These are phyloP conservation scores for Plasmopara halstedii DNA, from an alignment of 352 stramenopile genomes.

Conservation along the genomic window DNA sequence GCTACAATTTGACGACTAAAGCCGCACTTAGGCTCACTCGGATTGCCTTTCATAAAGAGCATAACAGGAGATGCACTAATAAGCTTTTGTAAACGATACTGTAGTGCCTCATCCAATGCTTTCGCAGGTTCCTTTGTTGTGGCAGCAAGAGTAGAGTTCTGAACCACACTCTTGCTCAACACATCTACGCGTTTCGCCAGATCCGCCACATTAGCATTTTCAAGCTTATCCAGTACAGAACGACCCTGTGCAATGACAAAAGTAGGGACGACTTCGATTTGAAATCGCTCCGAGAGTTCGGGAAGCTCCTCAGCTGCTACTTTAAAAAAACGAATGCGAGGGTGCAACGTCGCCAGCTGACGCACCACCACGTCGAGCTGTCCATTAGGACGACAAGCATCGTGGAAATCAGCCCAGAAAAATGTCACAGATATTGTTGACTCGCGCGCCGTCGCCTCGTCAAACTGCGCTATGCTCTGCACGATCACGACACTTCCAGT, in stretches of 20 bases:
- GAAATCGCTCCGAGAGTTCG: conserved; percentile 81
- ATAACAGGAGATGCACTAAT: conserved; percentile 88
- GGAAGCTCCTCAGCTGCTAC: conserved; percentile 77
- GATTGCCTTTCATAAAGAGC: conserved; percentile 99
- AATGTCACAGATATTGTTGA: conserved; percentile 72
- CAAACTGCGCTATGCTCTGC: conserved; percentile 66
- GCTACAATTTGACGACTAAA: conserved; percentile 93
- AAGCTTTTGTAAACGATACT: conserved; percentile 77
- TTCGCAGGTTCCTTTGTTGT: conserved; percentile 14
- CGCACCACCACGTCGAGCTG: conserved; percentile 81
- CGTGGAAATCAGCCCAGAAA: conserved; percentile 84
- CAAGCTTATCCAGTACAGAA: conserved; percentile 73
- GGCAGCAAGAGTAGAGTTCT: conserved; percentile 10
- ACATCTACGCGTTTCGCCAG: conserved; percentile 80
- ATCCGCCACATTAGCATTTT: conserved; percentile 76
- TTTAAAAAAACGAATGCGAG: conserved; percentile 81
- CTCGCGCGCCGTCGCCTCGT: conserved; percentile 66
- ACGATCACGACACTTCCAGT: conserved; percentile 62
- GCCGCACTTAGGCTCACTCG: conserved; percentile 91
- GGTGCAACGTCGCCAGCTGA: conserved; percentile 74
- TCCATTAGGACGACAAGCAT: conserved; percentile 72
- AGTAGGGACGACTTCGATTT: conserved; percentile 91
- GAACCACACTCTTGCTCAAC: conserved; percentile 73
- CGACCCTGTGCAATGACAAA: conserved; percentile 85
- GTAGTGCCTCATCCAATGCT: conserved; percentile 51